Conservation (phyloP, 306 rosid species). For the Prunus mongolica region DNA sequence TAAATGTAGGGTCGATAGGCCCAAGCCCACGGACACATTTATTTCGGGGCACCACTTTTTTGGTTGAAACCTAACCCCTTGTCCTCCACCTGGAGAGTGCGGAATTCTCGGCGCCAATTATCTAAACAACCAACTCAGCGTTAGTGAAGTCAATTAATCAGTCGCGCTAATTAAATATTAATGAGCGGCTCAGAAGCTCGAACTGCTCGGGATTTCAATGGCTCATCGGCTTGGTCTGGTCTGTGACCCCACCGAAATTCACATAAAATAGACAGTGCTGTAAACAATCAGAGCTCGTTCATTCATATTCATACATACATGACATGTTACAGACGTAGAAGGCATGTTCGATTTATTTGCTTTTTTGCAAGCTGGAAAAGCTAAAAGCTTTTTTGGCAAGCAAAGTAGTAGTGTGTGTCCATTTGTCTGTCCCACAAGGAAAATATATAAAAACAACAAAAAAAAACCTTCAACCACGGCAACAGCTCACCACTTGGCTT, state of each 20-base stretch:
- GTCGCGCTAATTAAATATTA: background rate
- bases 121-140: conserved; percentile 18
- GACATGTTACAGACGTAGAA: conserved; percentile 4
- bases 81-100: conserved; percentile 39
- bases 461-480: background rate
- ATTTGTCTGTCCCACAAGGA: conserved; percentile 14
- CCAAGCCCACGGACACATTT: background rate
- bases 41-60: background rate
- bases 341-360: conserved; percentile 24
- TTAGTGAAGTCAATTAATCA: conserved; percentile 16
- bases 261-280: background rate
- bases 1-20: background rate
- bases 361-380: conserved; percentile 30
- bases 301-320: background rate
- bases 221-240: background rate
- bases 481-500: background rate
- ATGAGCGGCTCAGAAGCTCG: conserved; percentile 4
- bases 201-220: background rate
- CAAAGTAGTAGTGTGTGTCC: background rate
- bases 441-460: background rate
- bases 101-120: conserved; percentile 54
- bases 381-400: conserved; percentile 3
- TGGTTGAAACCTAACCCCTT: conserved; percentile 17
- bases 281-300: background rate
- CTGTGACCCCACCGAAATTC: background rate